Evolutionary conservation across 139 green algal genomes (phyloP).

Genomic region (Klebsormidium nitens): DNA sequence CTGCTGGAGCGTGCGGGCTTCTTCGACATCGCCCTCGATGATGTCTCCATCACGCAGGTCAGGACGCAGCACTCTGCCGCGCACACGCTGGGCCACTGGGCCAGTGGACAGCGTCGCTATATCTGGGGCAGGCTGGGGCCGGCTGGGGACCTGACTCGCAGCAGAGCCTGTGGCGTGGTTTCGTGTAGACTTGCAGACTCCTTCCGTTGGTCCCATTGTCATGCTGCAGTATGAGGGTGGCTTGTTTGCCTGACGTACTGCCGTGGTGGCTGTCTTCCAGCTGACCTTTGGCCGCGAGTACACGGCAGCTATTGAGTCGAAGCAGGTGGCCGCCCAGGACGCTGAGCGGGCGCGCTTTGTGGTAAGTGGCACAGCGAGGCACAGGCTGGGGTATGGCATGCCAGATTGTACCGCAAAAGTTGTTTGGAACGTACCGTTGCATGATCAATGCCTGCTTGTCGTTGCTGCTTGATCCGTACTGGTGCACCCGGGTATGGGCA

Average conservation of each 20-base stretch:
- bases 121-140: too few relatives aligned
- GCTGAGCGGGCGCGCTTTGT: conserved; percentile 96
- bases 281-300: conserved; percentile 96
- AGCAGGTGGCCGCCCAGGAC: conserved; percentile 90
- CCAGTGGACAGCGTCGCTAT: too few relatives aligned
- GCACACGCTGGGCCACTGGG: too few relatives aligned
- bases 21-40: conserved; percentile 97
- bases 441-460: background rate
- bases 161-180: too few relatives aligned
- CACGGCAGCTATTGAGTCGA: conserved; percentile 93
- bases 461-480: background rate
- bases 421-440: background rate
- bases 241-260: too few relatives aligned
- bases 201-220: too few relatives aligned
- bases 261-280: conserved; percentile 34
- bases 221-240: too few relatives aligned
- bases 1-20: conserved; percentile 74
- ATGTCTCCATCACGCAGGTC: conserved; percentile 92
- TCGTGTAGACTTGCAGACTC: too few relatives aligned
- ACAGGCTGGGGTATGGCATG: background rate
- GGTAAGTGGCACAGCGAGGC: conserved; percentile 36
- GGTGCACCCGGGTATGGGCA: background rate
- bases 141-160: too few relatives aligned
- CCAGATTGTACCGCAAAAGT: background rate
- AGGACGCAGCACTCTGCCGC: background rate